Conservation (phyloP, 371 early-diverging fungal genomes). For the Catenaria anguillulae region DNA sequence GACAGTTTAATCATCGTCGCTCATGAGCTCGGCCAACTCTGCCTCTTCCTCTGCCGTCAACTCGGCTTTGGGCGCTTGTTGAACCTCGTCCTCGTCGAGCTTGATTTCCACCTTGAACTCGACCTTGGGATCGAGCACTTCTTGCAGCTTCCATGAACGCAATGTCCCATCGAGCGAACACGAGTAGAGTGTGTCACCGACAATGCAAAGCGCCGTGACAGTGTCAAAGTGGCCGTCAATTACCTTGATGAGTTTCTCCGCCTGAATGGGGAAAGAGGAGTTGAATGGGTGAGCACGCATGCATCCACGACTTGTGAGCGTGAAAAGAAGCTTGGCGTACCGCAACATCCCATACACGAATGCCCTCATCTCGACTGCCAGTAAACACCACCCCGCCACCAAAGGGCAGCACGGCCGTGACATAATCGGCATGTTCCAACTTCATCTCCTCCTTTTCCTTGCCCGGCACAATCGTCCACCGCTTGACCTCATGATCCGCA, state of each 20-base stretch:
- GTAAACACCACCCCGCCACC: slow-evolving; percentile 47
- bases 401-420: slow-evolving; percentile 40
- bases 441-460: slow-evolving; percentile 43
- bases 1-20: slow-evolving; percentile 2
- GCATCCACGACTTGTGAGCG: too few species aligned
- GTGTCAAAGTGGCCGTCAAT: slow-evolving; percentile 72
- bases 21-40: slow-evolving; percentile 53
- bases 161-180: slow-evolving; percentile 63
- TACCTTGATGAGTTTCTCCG: slow-evolving; percentile 40
- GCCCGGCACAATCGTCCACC: slow-evolving; percentile 31
- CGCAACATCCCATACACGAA: slow-evolving; percentile 64
- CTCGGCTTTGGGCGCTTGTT: slow-evolving; percentile 12
- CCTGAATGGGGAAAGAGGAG: background rate
- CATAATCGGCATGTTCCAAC: slow-evolving; percentile 64
- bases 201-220: slow-evolving; percentile 39
- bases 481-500: slow-evolving; percentile 57
- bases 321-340: slow-evolving; percentile 27
- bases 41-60: slow-evolving; percentile 69
- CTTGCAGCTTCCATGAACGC: slow-evolving; percentile 49
- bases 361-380: slow-evolving; percentile 62
- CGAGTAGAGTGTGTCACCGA: slow-evolving; percentile 43
- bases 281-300: slow-evolving; percentile 1
- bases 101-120: slow-evolving; percentile 12
- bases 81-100: slow-evolving; percentile 7
- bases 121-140: slow-evolving; percentile 10